Evolutionary conservation across 2,329 filamentous ascomycete genomes (phyloP), one percentile per base, ranked within the genome.

Genomic region (Gaeumannomyces sp.): DNA sequence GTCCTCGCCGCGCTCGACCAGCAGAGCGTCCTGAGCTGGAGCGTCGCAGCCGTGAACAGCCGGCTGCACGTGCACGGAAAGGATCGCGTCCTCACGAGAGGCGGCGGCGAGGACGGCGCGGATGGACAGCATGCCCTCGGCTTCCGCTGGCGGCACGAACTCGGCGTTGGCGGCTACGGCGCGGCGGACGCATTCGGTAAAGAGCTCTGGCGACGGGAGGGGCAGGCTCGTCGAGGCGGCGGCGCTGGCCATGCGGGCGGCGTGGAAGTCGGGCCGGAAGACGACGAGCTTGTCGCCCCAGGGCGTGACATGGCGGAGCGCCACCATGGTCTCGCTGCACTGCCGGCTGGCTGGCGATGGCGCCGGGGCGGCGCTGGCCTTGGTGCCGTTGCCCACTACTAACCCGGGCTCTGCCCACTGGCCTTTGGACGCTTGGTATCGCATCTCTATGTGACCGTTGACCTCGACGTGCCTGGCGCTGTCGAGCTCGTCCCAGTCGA

Each of bases 221-320:
- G 56, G 56, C 56, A 58, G 2, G 56, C 56, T 3, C 4, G 1
- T 22, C 56, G n/a, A n/a, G 56, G 8, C n/a, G n/a, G 56, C n/a
- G n/a, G n/a, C 8, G 4, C n/a, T 8, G 11, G 56, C 56, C 56
- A 58, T 58, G 25, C 56, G 56, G n/a, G 56, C 56, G 56, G 56
- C 56, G 56, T 58, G 56, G 22, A 58, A 27, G 56, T 25, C 56
- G 25, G 56, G 25, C 0, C 56, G 56, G 56, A 58, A 58, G 22
- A 58, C 56, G 56, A 58, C 56, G 56, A 58, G n/a, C 56, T 27
- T 25, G 56, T 58, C 56, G 56, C 56, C 56, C 56, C 28, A 27
- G 56, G 56, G 56, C 2, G 56, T 58, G 4, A 29, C 56, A 25
- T 58, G 56, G 56, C 56, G 56, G 56, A 58, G 22, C 25, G 56